Conservation (phyloP, 1,284 basidiomycete genomes). For the Puccinia hordei region DNA sequence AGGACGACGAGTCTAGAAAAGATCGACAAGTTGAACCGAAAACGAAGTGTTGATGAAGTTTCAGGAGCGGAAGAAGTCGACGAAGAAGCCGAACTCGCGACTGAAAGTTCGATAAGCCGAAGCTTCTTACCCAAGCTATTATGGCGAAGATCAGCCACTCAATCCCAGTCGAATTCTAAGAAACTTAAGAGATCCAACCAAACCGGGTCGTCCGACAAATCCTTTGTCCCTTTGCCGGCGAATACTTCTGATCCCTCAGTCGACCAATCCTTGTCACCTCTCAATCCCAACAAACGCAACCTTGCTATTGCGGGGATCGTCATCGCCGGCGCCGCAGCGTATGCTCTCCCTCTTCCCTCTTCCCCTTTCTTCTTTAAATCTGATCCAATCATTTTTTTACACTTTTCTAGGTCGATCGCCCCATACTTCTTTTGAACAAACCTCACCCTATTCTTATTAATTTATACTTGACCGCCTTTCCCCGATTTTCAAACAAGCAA, state of each 20-base stretch:
- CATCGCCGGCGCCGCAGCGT: constrained; percentile 46
- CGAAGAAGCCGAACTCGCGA: background rate
- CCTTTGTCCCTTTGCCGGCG: background rate
- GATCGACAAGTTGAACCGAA: background rate
- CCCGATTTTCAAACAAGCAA: too few relatives aligned
- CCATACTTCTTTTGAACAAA: constrained; percentile 25
- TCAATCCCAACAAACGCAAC: constrained; percentile 32
- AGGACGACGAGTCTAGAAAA: background rate
- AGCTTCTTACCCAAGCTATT: constrained; percentile 25
- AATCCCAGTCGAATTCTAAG: background rate
- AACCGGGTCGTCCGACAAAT: background rate
- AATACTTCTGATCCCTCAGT: background rate
- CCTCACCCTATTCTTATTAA: too few relatives aligned
- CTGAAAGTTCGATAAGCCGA: too few relatives aligned
- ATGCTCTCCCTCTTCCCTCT: background rate
- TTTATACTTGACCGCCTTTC: too few relatives aligned
- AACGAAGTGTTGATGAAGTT: constrained; percentile 18
- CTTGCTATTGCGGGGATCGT: constrained; percentile 40
- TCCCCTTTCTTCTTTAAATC: background rate
- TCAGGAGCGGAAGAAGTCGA: background rate
- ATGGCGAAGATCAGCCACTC: background rate
- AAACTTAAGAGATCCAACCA: background rate
- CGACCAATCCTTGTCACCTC: background rate
- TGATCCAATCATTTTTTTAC: background rate
- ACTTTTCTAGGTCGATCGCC: background rate